Evolutionary conservation across 768 basidiomycete genomes (phyloP), one percentile per base, ranked within the genome.

Genomic region (Dioszegia hungarica): DNA sequence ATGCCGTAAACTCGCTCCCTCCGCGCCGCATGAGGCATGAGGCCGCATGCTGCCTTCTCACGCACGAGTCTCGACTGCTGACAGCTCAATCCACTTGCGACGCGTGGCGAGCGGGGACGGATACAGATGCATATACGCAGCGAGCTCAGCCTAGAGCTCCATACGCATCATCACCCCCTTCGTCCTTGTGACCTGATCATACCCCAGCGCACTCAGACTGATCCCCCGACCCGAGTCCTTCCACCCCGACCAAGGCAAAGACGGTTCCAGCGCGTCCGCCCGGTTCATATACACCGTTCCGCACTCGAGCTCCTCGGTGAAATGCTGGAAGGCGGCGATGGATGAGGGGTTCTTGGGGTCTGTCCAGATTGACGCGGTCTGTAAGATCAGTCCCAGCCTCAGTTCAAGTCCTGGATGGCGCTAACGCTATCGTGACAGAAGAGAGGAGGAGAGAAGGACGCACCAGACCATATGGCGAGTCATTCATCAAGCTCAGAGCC

Each of bases 241-340:
- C 44, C 90, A 86, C 1, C 94, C 95, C 2, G 86, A 89, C 95
- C 95, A 99, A 0, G 89, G 82, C 1, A 98, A 79, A 4, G 92
- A 90, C 1, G 95, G 94, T 69, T 99, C 95, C 22, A 95, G 81
- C 68, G 80, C 86, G 76, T 99, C 94, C 55, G 64, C 87, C 82
- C 90, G 80, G 77, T 99, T 99, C 70, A 94, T 75, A 76, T 89
- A 98, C 5, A 98, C 91, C 0, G 93, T 99, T 2, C 95, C 95
- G 0, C 87, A 85, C 56, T 93, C 85, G 29, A 98, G 75, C 60
- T 83, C 81, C 47, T 87, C 85, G 6, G 81, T 83, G 24, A 94
- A 78, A 44, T 73, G 76, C 55, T 86, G 66, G 78, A 97, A 95
- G 0, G 82, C 85, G 60, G 87, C 61, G 41, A 73, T 81, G 0